A percentile compares a stretch with the other conserved stretches of the same genome.
These are phyloP conservation scores for Eustoma russellianum DNA, from an alignment of 257 asterid genomes.

Conservation along the genomic window DNA sequence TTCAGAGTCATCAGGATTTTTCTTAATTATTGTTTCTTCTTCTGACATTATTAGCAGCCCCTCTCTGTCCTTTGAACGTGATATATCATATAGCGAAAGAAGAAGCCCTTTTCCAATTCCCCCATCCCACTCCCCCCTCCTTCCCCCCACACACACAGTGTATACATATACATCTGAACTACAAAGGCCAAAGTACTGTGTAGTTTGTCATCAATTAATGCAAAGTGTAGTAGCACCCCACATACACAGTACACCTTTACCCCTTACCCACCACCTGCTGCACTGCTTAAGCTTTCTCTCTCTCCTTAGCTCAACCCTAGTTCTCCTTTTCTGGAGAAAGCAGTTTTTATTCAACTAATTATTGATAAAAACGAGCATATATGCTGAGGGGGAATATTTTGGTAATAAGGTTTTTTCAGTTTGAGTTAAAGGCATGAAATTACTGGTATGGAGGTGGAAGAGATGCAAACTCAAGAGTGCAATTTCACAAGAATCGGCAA, in stretches of 20 bases:
- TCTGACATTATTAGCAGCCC: constrained; percentile 19
- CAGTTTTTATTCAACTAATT: not conserved
- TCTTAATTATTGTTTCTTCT: constrained; percentile 3
- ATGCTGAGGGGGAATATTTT: not conserved
- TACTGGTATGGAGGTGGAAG: constrained; percentile 47
- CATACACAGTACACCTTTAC: constrained; percentile 7
- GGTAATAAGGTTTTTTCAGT: not conserved
- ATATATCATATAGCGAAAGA: constrained; percentile 13
- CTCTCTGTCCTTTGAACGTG: constrained; percentile 17
- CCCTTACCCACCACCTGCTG: constrained; percentile 16
- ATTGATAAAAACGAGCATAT: too few relatives aligned
- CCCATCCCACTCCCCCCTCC: too few relatives aligned
- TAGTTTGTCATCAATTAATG: constrained; percentile 37
- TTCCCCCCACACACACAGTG: not conserved
- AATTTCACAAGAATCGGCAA: constrained; percentile 29
- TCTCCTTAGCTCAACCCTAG: constrained; percentile 9
- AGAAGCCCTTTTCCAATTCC: constrained; percentile 5
- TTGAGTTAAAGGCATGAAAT: constrained; percentile 26
- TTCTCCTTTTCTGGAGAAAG: constrained; percentile 3
- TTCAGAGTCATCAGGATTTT: constrained; percentile 4
- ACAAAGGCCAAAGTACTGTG: constrained; percentile 23
- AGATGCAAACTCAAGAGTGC: too few relatives aligned
- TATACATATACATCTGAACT: constrained; percentile 6
- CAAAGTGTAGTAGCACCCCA: constrained; percentile 20
- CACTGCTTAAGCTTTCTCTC: constrained; percentile 3